Evolutionary conservation across 179 eudicot genomes (phyloP), one percentile per base, ranked within the genome.

Genomic region (Amaranthus tricolor): DNA sequence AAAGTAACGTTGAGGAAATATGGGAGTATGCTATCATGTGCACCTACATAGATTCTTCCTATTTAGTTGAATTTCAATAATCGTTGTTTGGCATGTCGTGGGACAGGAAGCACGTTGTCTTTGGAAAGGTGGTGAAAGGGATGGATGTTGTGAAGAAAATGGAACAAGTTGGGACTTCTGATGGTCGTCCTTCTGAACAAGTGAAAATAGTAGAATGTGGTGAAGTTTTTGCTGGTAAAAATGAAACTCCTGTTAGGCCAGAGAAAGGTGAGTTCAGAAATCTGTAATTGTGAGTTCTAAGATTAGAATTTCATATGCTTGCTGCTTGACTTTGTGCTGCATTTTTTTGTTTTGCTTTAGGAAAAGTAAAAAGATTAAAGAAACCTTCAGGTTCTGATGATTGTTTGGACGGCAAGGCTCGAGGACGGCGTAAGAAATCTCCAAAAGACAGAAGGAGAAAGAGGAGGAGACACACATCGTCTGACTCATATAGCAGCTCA

Each of bases 21-120:
- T 51, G 51, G 53, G 55, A 16, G 58, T 67, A 59, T 60, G 47
- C 8, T 20, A 47, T 51, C 40, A 47, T 47, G 16, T 69, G 63
- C 61, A n/a, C 66, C 6, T 24, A 17, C 47, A 15, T 10, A 56
- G 9, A 6, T 50, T 53, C n/a, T 12, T 60, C 5, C 20, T 63
- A 31, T 24, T 5, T 20, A 10, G 49, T 14, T 48, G 44, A 71
- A 24, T 72, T 68, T 53, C 62, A 58, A 14, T 49, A 11, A 53
- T 66, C 62, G 66, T 51, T 57, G 49, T 75, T 74, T 68, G 54
- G 19, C 40, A 74, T 20, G 59, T 80, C 66, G 16, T 79, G 48
- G 82, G 76, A 73, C 92, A 95, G 99, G 82, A 95, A 92, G 76
- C 99, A 95, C 84, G 91, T 95, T 77, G 97, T 95, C 70, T 95